A percentile compares a stretch with the other conserved stretches of the same genome.
These are phyloP conservation scores for Dittrichia graveolens DNA, from an alignment of 129 eudicot genomes.

Conservation along the genomic window DNA sequence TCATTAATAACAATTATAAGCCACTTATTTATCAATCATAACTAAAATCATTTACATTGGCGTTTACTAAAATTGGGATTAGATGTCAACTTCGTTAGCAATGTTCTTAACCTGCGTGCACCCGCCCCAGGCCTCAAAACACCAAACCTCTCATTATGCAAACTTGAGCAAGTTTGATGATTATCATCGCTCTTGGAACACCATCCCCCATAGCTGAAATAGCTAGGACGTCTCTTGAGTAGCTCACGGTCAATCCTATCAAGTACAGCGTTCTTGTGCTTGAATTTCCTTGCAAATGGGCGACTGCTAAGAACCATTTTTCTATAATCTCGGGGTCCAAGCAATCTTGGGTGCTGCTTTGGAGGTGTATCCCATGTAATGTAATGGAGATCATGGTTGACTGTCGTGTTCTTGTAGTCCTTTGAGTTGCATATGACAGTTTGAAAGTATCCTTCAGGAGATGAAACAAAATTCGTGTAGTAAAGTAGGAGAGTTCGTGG, in stretches of 20 bases:
- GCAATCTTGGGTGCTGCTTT: constrained; percentile 84
- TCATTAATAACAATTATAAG: constrained; percentile 1
- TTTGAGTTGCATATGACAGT: constrained; percentile 84
- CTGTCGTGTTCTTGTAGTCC: constrained; percentile 68
- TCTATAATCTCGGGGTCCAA: constrained; percentile 70
- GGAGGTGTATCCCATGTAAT: constrained; percentile 97
- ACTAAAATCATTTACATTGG: constrained; percentile 57
- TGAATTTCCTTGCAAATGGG: constrained; percentile 94
- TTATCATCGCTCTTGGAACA: constrained; percentile 40
- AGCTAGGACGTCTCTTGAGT: constrained; percentile 49
- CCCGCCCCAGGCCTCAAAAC: constrained; percentile 79
- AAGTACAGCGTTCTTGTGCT: constrained; percentile 68
- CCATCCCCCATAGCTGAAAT: constrained; percentile 80
- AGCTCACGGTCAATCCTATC: constrained; percentile 74
- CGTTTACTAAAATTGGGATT: constrained; percentile 44
- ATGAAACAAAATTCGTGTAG: constrained; percentile 93
- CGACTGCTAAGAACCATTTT: constrained; percentile 77
- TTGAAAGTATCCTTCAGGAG: constrained; percentile 95
- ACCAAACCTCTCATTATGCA: constrained; percentile 64
- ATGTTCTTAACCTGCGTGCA: constrained; percentile 54
- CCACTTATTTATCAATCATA: constrained; percentile 12
- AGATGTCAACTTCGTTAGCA: constrained; percentile 59
- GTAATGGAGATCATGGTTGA: constrained; percentile 93
- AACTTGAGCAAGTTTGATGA: constrained; percentile 33
- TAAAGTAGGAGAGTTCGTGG: constrained; percentile 92